Conservation (phyloP, 441 rosid species). For the Viola pubescens region DNA sequence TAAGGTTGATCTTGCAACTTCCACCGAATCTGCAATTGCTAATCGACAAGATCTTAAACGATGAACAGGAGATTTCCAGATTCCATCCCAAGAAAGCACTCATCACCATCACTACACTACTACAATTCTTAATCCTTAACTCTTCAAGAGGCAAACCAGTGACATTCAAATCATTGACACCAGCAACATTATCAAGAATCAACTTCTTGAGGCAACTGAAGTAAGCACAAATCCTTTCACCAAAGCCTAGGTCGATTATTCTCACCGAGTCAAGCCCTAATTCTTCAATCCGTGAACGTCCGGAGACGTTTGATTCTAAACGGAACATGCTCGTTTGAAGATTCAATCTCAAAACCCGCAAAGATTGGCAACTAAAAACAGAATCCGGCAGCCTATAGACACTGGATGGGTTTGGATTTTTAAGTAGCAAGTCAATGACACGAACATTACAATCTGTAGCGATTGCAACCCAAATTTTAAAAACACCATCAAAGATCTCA, state of each 20-base stretch:
- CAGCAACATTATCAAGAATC: conserved; percentile 4
- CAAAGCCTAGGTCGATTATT: conserved; percentile 2
- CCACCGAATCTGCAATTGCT: background rate
- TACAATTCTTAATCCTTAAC: background rate
- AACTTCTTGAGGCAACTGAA: conserved; percentile 17
- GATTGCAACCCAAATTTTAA: background rate
- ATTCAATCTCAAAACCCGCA: conserved; percentile 16
- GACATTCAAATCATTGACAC: background rate
- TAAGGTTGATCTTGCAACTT: background rate
- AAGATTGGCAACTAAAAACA: conserved; percentile 11
- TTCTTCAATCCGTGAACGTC: background rate
- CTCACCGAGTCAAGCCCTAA: conserved; percentile 2
- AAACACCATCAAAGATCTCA: background rate
- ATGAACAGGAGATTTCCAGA: background rate
- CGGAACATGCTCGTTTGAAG: conserved; percentile 4
- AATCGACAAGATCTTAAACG: conserved; percentile 11
- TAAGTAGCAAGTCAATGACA: conserved; percentile 16
- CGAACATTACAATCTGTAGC: conserved; percentile 14
- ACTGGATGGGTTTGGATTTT: background rate
- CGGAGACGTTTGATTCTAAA: background rate
- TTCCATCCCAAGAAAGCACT: background rate
- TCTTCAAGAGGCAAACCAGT: conserved; percentile 12
- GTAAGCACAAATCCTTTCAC: conserved; percentile 6
- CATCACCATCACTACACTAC: background rate
- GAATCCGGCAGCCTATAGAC: conserved; percentile 8